Base-by-base conservation (phyloP, 208 protist genomes). In the Leptomonas seymouri region DNA sequence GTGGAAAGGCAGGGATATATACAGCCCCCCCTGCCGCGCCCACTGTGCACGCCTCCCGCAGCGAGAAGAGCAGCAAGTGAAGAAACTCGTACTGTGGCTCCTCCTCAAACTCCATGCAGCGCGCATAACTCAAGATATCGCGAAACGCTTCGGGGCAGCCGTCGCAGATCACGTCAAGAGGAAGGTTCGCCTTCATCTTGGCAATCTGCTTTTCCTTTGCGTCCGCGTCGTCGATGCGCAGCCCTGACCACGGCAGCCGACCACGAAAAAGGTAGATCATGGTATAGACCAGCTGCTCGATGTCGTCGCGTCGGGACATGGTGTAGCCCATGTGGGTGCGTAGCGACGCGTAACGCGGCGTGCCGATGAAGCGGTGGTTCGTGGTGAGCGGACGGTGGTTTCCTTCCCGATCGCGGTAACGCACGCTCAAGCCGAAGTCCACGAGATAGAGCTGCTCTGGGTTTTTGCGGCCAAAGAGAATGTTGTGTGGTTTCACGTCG, bases 241-340 rank as follows among this genome's bases (percentile, higher is more conserved):
- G 74, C 9, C 90, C 90, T 30, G 93, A 88, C 99, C 98, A 99
- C 48, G 99, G 98, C 57, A 99, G 83, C 18, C 62, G 84, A 1
- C 99, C 99, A 16, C 97, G 89, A 20, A 97, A 76, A 70, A 99
- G 99, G 76, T 99, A 99, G 58, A 99, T 94, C 27, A 99, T 85
- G 23, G 99, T 80, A 58, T 99, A 98, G 21, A 71, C 65, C 0
- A 96, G 66, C 12, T 84, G 74, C 71, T 97, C 91, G 15, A 97
- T 55, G 69, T 97, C 93, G 65, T 97, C 93, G n/a, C 93, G 83
- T 20, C 93, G 90, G 42, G 71, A 85, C 75, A 98, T 88, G 51
- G 96, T 96, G 54, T 98, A 94, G 58, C 99, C 99, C 14, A 96
- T 63, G 85, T 99, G 98, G 6, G 98, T 99, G 80, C 99, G 99